phyloP scores from a whole-genome alignment of 2,329 filamentous ascomycete genomes.

The Chrysosporium keratinophilum region DNA sequence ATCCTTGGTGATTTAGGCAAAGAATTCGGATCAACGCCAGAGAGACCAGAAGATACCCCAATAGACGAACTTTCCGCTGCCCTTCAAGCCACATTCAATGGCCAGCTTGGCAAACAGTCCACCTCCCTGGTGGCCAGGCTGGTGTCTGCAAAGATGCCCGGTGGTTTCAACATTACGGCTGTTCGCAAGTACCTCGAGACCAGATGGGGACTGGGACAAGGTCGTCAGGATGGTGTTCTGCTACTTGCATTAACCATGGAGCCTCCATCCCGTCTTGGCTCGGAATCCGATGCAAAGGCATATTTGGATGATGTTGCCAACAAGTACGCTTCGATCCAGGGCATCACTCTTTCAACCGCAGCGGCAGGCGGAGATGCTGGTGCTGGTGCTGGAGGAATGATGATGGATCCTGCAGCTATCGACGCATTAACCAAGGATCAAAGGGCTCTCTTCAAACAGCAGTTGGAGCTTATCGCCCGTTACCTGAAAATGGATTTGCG shows the following conservation, averaged over 20 bases:
- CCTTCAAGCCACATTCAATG: constrained; percentile 98
- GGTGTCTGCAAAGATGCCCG: constrained; percentile 98
- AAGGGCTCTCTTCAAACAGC: constrained; percentile 91
- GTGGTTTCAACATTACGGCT: constrained; percentile 96
- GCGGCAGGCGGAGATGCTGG: constrained; percentile 60
- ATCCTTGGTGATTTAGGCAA: constrained; percentile 96
- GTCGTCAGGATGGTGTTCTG: constrained; percentile 83
- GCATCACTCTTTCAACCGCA: constrained; percentile 70
- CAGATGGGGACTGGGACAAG: constrained; percentile 76
- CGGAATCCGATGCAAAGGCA: constrained; percentile 80
- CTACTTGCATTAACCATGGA: constrained; percentile 87
- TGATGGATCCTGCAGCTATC: constrained; percentile 97
- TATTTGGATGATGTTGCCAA: constrained; percentile 82
- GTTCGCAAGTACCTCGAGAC: constrained; percentile 92
- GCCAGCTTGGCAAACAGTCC: constrained; percentile 93
- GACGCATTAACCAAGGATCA: constrained; percentile 97
- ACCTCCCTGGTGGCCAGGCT: constrained; percentile 84
- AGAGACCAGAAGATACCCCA: constrained; percentile 96
- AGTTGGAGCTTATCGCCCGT: constrained; percentile 85
- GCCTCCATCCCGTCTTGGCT: constrained; percentile 74
- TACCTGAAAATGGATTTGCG: constrained; percentile 96
- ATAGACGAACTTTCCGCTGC: constrained; percentile 88
- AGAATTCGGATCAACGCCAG: constrained; percentile 94
- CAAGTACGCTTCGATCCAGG: constrained; percentile 76
- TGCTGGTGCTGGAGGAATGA: constrained; percentile 72